These are phyloP conservation scores for Harrya chromipes DNA, from an alignment of 768 basidiomycete genomes.

Conservation along the genomic window DNA sequence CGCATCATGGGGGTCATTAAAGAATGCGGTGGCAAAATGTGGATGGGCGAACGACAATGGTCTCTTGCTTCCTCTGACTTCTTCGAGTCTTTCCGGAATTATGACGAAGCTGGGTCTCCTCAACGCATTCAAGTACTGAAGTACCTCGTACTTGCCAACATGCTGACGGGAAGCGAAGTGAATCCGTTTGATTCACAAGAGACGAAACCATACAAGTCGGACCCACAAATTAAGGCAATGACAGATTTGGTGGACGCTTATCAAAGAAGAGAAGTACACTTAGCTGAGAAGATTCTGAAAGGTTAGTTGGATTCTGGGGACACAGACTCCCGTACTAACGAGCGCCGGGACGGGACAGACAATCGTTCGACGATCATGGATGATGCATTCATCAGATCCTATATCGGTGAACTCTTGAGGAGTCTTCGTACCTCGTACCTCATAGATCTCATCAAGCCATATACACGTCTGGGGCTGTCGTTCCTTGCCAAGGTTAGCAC, in stretches of 20 bases:
- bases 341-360: conserved; percentile 44
- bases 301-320: conserved; percentile 45
- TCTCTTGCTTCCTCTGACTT: conserved; percentile 96
- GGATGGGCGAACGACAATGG: conserved; percentile 99
- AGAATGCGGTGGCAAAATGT: conserved; percentile 99
- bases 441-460: conserved; percentile 97
- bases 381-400: conserved; percentile 89
- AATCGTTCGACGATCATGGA: conserved; percentile 96
- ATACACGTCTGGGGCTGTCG: conserved; percentile 88
- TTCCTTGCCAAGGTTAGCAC: conserved; percentile 85
- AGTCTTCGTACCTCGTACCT: conserved; percentile 95
- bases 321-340: neutral
- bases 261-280: conserved; percentile 92
- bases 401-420: conserved; percentile 94
- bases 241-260: conserved; percentile 96
- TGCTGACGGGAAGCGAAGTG: conserved; percentile 97
- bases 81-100: conserved; percentile 98
- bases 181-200: conserved; percentile 99
- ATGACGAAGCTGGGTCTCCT: conserved; percentile 95
- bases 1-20: conserved; percentile 99
- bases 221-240: conserved; percentile 97
- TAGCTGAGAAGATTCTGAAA: conserved; percentile 93
- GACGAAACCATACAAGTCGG: conserved; percentile 96
- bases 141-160: conserved; percentile 95
- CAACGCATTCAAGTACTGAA: conserved; percentile 98